Conservation (phyloP, 2,329 filamentous ascomycete genomes). For the Davidsoniella virescens region DNA sequence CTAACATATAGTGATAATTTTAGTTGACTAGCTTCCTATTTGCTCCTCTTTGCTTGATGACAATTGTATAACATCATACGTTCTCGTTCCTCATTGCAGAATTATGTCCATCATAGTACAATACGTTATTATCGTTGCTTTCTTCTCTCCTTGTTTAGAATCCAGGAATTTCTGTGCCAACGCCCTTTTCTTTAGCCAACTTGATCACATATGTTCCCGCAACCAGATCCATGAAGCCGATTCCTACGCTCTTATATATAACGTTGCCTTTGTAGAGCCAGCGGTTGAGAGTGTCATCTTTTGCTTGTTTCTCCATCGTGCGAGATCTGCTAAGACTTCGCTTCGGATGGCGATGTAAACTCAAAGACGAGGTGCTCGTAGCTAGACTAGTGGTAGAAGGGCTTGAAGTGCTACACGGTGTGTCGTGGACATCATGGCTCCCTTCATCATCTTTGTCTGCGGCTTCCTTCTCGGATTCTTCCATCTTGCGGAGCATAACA, state of each 20-base stretch:
- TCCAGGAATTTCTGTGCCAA: constrained; percentile 36
- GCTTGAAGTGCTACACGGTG: not conserved
- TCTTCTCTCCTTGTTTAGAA: constrained; percentile 25
- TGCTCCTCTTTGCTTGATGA: not conserved
- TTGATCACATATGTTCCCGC: constrained; percentile 42
- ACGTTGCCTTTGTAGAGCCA: constrained; percentile 49
- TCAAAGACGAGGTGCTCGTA: not conserved
- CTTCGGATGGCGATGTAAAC: not conserved
- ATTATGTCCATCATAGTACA: constrained; percentile 1
- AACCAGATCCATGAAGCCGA: constrained; percentile 50
- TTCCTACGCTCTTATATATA: constrained; percentile 51
- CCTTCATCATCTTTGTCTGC: constrained; percentile 4
- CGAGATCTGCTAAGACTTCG: constrained; percentile 15
- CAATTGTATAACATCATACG: not conserved
- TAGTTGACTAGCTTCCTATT: not conserved
- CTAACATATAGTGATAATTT: not conserved
- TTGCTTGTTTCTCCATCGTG: constrained; percentile 23
- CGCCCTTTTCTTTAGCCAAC: constrained; percentile 35
- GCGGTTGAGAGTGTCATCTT: constrained; percentile 32
- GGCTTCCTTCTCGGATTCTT: constrained; percentile 5
- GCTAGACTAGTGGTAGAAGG: not conserved
- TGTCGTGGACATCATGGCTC: not conserved
- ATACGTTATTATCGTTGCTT: not conserved
- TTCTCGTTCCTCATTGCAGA: too few relatives aligned
- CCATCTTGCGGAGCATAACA: constrained; percentile 34